Evolutionary conservation across 129 eudicot species (phyloP), one percentile per base, ranked within the genome.

Genomic region (Kitagawia praeruptora): DNA sequence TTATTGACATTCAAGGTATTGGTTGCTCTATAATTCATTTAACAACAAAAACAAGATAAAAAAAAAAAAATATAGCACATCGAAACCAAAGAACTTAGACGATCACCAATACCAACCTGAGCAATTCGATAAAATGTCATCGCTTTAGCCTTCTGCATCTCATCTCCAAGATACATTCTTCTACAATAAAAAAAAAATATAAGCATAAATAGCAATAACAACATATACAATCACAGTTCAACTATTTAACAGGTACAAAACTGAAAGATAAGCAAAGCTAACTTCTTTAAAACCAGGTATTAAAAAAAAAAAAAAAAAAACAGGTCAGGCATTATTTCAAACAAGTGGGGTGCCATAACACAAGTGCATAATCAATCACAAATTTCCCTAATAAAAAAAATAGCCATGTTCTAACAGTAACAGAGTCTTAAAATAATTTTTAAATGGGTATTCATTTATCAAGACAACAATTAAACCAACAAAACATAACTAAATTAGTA

Each of bases 261-360:
- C 5, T 16, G 31, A 51, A 25, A 63, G 8, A 76, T 1, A 34
- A 27, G 10, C 42, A 18, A 31, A 31, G 23, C 42, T 7, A 77
- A 56, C 37, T 28, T 37, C 4, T 14, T 12, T 47, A 12, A 47
- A 47, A 13, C 4, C 1, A 70, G 8, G 6, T 54, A 54, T 5
- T 4, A 0, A 18, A 41, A 28, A 51, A 58, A 44, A 49, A 70
- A 0, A 18, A 41, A 28, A 51, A 58, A 44, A 49, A 70, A 31
- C 54, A 53, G 58, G 18, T 48, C 78, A 70, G 58, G 40, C 71
- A 72, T 38, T n/a, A 46, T 72, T 72, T 73, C 82, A 53, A 80
- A 37, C 77, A 72, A 7, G 56, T 53, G 78, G 71, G 58, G 42
- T 9, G 51, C 78, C 28, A 39, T 73, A 14, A 38, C n/a, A 48